phyloP scores from a whole-genome alignment of 2,329 filamentous ascomycete genomes.

The Cladophialophora chaetospira region DNA sequence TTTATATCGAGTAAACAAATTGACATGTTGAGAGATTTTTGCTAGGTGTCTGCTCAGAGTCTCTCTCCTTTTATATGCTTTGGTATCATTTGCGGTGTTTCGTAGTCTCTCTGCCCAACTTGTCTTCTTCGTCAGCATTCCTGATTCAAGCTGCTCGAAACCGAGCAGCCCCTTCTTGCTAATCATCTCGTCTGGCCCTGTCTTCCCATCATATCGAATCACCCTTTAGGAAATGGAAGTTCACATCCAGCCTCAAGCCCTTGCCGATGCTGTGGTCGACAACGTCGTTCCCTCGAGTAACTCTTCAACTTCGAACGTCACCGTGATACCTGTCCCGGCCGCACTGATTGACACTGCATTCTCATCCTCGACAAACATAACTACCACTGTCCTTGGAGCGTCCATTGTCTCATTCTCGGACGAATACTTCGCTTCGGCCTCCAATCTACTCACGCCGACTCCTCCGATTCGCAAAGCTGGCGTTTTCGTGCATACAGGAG shows the following conservation, averaged over 20 bases:
- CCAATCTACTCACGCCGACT: slow-evolving; percentile 60
- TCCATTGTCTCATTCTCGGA: slow-evolving; percentile 59
- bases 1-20: slow-evolving; percentile 15
- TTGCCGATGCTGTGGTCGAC: slow-evolving; percentile 18
- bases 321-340: slow-evolving; percentile 42
- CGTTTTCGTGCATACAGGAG: slow-evolving; percentile 61
- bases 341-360: slow-evolving; percentile 58
- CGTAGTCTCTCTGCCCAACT: not conserved
- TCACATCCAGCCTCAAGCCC: slow-evolving; percentile 20
- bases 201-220: not conserved
- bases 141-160: no score
- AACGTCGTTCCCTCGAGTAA: slow-evolving; percentile 3
- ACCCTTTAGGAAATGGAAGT: slow-evolving; percentile 21
- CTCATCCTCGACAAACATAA: slow-evolving; percentile 55
- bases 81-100: no score
- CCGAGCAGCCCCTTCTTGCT: no score
- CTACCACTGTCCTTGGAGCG: slow-evolving; percentile 51
- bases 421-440: slow-evolving; percentile 63
- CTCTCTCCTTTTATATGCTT: not conserved
- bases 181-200: not conserved
- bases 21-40: not conserved
- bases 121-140: no score
- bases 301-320: slow-evolving; percentile 20
- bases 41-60: no score
- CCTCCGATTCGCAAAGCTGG: slow-evolving; percentile 59